Evolutionary conservation across 257 asterid genomes (phyloP).

Genomic region (Solanum microdontum): DNA sequence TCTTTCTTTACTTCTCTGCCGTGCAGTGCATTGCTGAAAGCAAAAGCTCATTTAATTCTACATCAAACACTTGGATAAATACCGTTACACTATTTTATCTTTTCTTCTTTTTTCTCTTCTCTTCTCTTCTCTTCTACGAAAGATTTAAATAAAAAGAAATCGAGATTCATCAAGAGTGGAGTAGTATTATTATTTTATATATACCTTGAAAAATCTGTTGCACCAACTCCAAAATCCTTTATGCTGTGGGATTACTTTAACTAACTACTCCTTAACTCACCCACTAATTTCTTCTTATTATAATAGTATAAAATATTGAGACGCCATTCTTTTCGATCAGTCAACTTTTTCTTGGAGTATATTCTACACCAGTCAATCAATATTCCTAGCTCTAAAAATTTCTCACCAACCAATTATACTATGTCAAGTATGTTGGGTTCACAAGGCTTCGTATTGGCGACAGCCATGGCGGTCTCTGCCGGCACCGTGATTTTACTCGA

Average conservation of each 20-base stretch:
- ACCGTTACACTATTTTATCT: background rate
- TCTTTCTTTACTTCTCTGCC: background rate
- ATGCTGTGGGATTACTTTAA: background rate
- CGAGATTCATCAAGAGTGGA: background rate
- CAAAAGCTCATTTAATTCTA: background rate
- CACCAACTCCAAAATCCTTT: background rate
- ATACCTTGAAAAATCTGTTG: background rate
- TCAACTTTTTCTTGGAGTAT: background rate
- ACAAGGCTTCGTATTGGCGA: slow-evolving; percentile 65
- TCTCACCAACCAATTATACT: background rate
- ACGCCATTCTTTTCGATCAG: background rate
- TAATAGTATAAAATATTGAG: background rate
- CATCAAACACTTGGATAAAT: background rate
- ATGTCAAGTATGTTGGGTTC: slow-evolving; percentile 42
- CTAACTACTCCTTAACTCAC: background rate
- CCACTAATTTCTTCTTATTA: background rate
- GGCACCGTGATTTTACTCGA: slow-evolving; percentile 63
- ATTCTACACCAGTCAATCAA: background rate
- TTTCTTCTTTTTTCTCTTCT: background rate
- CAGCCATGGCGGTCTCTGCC: slow-evolving; percentile 91
- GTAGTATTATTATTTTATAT: background rate
- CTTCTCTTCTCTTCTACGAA: background rate
- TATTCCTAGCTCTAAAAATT: background rate
- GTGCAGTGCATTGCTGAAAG: background rate
- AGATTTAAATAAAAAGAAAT: background rate